These are phyloP conservation scores for Fusarium praegraminearum DNA, from an alignment of 2,329 filamentous ascomycete genomes.

Conservation along the genomic window DNA sequence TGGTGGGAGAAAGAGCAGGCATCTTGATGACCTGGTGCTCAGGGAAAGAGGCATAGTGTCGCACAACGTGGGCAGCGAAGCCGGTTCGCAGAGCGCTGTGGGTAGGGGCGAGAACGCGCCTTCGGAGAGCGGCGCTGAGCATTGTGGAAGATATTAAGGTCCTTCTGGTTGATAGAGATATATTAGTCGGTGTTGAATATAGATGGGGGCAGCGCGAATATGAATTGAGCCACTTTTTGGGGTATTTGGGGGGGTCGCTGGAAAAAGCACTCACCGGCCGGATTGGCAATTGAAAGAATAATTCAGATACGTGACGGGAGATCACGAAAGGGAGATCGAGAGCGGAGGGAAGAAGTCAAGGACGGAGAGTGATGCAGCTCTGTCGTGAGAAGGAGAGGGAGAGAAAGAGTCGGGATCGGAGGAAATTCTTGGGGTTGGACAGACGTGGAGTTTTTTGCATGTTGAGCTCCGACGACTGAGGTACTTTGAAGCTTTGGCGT, in stretches of 20 bases:
- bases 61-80: conserved; percentile 66
- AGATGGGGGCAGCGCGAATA: conserved; percentile 37
- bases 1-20: conserved; percentile 97
- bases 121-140: conserved; percentile 73
- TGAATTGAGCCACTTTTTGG: conserved; percentile 34
- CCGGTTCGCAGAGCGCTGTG: conserved; percentile 64
- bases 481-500: conserved; percentile 51
- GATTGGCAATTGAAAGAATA: conserved; percentile 44
- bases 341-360: conserved; percentile 35
- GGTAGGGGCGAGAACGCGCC: conserved; percentile 67
- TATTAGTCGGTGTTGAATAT: conserved; percentile 41
- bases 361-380: conserved; percentile 44
- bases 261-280: conserved; percentile 41
- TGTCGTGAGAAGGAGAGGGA: conserved; percentile 52
- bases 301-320: conserved; percentile 38
- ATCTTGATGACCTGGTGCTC: conserved; percentile 96
- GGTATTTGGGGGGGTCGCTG: conserved; percentile 1
- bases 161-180: conserved; percentile 41
- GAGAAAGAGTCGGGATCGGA: conserved; percentile 50
- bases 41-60: conserved; percentile 86
- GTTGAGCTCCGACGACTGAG: conserved; percentile 57
- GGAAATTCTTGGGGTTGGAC: conserved; percentile 54
- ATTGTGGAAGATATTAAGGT: conserved; percentile 57
- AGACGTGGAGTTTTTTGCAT: conserved; percentile 54
- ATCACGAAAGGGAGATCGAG: conserved; percentile 36